Conservation (phyloP, 2,329 filamentous ascomycete species). For the Malbranchea cinnamomea region DNA sequence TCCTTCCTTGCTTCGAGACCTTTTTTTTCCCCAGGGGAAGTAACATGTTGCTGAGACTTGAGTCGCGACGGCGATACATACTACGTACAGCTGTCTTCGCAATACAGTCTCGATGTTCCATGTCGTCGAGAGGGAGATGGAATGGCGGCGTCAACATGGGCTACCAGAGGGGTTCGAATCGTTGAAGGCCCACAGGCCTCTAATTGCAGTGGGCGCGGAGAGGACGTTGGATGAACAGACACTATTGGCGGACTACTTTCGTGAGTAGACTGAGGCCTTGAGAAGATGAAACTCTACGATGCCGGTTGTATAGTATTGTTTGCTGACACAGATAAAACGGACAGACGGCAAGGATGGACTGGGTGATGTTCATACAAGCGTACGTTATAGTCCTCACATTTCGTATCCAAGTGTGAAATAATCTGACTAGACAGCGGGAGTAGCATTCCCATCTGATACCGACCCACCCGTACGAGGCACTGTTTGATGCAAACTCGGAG, state of each 20-base stretch:
- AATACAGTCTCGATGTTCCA: slow-evolving; percentile 88
- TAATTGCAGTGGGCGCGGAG: slow-evolving; percentile 75
- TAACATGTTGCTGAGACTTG: no score
- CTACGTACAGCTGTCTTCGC: slow-evolving; percentile 51
- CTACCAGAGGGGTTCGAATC: slow-evolving; percentile 56
- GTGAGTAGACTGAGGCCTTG: slow-evolving; percentile 35
- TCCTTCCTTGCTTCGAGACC: background rate
- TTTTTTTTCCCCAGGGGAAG: no score
- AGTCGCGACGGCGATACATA: no score
- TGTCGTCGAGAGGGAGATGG: slow-evolving; percentile 74
- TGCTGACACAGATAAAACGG: no score
- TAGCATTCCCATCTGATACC: slow-evolving; percentile 61
- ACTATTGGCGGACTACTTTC: slow-evolving; percentile 74
- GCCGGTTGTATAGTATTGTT: slow-evolving; percentile 3
- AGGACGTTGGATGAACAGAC: slow-evolving; percentile 72
- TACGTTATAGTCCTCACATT: slow-evolving; percentile 12
- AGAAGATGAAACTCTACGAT: no score
- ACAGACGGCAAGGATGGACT: slow-evolving; percentile 67
- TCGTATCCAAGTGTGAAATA: background rate
- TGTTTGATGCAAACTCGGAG: slow-evolving; percentile 41
- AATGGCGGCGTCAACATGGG: slow-evolving; percentile 61
- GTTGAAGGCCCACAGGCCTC: slow-evolving; percentile 57
- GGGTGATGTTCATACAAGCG: slow-evolving; percentile 52
- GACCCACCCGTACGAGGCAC: slow-evolving; percentile 55
- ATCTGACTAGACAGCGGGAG: background rate